Evolutionary conservation across 2,329 filamentous ascomycete species (phyloP).

Genomic region (Huntiella abstrusa): DNA sequence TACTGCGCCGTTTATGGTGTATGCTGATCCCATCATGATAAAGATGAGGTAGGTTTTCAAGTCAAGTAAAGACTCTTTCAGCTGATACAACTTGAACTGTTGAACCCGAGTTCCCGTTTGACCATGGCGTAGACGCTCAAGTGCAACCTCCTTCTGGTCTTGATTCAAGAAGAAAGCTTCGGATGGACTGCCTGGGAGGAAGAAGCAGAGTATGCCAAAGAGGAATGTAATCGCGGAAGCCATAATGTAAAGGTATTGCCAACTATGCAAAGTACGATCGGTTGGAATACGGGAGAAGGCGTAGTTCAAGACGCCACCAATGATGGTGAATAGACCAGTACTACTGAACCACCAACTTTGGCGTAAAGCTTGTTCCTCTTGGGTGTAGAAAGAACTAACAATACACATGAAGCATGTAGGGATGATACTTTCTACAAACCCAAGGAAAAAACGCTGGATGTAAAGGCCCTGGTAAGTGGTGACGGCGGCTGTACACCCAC

Average conservation of each 20-base stretch:
- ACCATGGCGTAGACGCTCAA: conserved; percentile 41
- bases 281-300: conserved; percentile 41
- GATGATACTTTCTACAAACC: conserved; percentile 44
- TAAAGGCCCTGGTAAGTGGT: conserved; percentile 44
- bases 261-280: conserved; percentile 20
- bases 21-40: conserved; percentile 48
- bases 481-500: conserved; percentile 50
- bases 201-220: conserved; percentile 46
- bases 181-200: conserved; percentile 45
- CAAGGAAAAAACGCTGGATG: conserved; percentile 45
- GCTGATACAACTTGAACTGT: conserved; percentile 38
- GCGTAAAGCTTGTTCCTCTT: conserved; percentile 42
- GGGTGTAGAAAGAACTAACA: conserved; percentile 43
- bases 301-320: conserved; percentile 47
- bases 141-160: conserved; percentile 43
- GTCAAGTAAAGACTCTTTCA: conserved; percentile 39
- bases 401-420: conserved; percentile 50
- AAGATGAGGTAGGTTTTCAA: conserved; percentile 44
- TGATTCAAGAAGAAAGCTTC: conserved; percentile 49
- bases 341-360: conserved; percentile 50
- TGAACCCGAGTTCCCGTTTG: conserved; percentile 46
- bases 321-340: conserved; percentile 40
- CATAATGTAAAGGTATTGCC: conserved; percentile 55
- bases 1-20: conserved; percentile 54
- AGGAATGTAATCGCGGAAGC: conserved; percentile 44